Conservation (phyloP, 257 asterid species). For the Ocimum tenuiflorum region DNA sequence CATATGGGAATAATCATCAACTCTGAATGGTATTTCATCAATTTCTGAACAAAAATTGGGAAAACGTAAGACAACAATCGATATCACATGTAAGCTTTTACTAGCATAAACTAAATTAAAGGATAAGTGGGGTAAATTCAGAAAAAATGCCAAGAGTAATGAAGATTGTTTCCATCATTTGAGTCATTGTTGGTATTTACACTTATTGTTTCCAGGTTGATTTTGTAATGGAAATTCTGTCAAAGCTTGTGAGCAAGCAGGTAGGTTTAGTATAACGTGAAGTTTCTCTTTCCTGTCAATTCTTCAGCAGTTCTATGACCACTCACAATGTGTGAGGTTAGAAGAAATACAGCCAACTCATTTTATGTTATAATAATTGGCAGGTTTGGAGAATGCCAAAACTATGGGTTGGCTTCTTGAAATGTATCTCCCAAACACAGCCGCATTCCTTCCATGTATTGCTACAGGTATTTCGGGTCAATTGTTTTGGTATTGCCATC, state of each 20-base stretch:
- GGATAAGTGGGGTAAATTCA: too few species aligned
- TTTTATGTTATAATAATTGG: slow-evolving; percentile 22
- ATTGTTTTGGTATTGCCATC: background rate
- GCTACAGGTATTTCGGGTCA: slow-evolving; percentile 52
- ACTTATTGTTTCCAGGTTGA: slow-evolving; percentile 56
- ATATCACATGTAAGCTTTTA: too few species aligned
- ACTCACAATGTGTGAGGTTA: background rate
- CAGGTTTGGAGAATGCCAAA: slow-evolving; percentile 97
- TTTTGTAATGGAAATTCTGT: slow-evolving; percentile 82
- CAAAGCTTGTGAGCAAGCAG: slow-evolving; percentile 79
- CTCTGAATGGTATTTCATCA: too few species aligned
- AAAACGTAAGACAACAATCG: too few species aligned
- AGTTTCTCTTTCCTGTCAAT: slow-evolving; percentile 1
- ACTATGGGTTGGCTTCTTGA: slow-evolving; percentile 88
- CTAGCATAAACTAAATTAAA: too few species aligned
- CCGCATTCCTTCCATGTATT: slow-evolving; percentile 89
- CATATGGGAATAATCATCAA: too few species aligned
- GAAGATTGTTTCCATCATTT: background rate
- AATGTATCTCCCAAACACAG: slow-evolving; percentile 88
- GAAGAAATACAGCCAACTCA: background rate
- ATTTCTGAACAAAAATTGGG: too few species aligned
- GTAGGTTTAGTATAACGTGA: slow-evolving; percentile 30
- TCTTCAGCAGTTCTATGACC: background rate
- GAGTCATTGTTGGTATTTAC: slow-evolving; percentile 12
- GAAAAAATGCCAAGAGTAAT: too few species aligned